Conservation (phyloP, 164 flowering plant genomes). For the Magnolia officinalis region DNA sequence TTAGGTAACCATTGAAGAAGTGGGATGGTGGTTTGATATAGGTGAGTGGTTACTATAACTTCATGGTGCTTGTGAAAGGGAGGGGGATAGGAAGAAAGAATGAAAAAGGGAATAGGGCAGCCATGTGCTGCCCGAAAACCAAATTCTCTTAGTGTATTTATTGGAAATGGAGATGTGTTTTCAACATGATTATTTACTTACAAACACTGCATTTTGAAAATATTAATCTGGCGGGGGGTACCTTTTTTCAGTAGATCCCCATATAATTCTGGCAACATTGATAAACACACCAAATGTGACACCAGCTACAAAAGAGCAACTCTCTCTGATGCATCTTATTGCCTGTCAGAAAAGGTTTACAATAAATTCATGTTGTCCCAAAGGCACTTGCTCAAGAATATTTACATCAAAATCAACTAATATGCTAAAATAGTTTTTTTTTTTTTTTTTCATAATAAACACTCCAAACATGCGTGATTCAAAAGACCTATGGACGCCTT, state of each 20-base stretch:
- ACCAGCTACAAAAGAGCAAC: conserved; percentile 34
- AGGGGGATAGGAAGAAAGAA: too few species aligned
- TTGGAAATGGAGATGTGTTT: background rate
- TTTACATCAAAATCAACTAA: background rate
- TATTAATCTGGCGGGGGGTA: conserved; percentile 11
- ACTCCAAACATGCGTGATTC: background rate
- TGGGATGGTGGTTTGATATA: too few species aligned
- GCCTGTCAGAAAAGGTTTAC: conserved; percentile 33
- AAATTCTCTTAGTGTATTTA: too few species aligned
- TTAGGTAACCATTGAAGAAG: too few species aligned
- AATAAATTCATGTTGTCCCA: background rate
- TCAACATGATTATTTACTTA: background rate
- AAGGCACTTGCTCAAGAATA: background rate
- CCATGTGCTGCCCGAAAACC: too few species aligned
- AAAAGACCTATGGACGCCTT: background rate
- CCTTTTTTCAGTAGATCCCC: conserved; percentile 39
- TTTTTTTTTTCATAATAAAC: background rate
- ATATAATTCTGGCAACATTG: conserved; percentile 41
- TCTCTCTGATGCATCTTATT: conserved; percentile 38
- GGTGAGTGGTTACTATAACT: too few species aligned
- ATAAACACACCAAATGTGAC: conserved; percentile 51
- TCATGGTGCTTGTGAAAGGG: too few species aligned
- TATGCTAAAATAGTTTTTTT: background rate
- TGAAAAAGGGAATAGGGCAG: too few species aligned
- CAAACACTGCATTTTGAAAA: background rate